These are phyloP conservation scores for Teratosphaeria viscida DNA, from an alignment of 2,329 filamentous ascomycete genomes.

Conservation along the genomic window DNA sequence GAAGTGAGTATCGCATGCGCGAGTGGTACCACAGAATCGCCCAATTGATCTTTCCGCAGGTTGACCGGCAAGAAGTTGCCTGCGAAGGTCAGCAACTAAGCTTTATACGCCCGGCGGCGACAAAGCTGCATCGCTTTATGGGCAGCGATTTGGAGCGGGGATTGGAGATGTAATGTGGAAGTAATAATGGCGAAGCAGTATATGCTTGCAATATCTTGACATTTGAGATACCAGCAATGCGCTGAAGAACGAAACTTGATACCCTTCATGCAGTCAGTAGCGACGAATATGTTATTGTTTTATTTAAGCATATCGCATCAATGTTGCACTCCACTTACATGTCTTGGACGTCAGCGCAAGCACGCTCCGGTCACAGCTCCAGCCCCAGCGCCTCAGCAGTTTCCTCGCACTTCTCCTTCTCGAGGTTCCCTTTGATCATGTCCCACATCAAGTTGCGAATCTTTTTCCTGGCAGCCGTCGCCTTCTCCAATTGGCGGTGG, in stretches of 20 bases:
- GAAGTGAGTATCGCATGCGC: slow-evolving; percentile 1
- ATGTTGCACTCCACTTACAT: neutral
- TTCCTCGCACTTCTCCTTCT: slow-evolving; percentile 34
- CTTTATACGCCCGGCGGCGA: neutral
- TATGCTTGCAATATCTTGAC: neutral
- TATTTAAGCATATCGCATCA: neutral
- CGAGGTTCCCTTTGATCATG: slow-evolving; percentile 37
- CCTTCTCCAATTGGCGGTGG: slow-evolving; percentile 33
- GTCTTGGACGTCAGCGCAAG: neutral
- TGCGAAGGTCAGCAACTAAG: slow-evolving; percentile 10
- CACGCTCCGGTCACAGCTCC: slow-evolving; percentile 8
- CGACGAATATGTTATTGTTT: neutral
- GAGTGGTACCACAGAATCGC: neutral
- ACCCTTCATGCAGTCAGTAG: neutral
- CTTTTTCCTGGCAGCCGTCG: slow-evolving; percentile 33
- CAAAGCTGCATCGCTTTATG: neutral
- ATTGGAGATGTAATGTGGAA: neutral
- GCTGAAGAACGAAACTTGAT: neutral
- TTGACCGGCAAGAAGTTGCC: slow-evolving; percentile 12
- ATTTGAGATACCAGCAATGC: neutral
- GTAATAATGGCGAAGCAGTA: neutral
- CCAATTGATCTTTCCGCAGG: neutral
- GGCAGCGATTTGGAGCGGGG: neutral
- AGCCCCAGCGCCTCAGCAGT: slow-evolving; percentile 28
- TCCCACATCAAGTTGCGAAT: slow-evolving; percentile 44